Evolutionary conservation across 805 yeast species (phyloP).

Genomic region (Saccharomycopsis guyanensis): DNA sequence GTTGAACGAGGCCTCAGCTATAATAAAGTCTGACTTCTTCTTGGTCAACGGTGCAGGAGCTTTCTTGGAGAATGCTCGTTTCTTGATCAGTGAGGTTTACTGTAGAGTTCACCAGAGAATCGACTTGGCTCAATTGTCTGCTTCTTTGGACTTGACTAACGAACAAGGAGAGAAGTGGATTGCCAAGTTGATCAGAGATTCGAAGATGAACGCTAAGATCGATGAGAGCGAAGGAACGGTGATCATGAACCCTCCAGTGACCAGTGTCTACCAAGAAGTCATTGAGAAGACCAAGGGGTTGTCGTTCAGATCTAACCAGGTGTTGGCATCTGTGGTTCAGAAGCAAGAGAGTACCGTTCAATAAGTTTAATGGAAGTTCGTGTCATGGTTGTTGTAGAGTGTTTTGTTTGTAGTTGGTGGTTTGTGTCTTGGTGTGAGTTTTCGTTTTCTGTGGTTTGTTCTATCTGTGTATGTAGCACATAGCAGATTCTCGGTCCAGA

Average conservation of each 20-base stretch:
- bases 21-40: conserved; percentile 50
- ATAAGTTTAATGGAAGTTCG: too few species aligned
- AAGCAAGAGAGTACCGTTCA: conserved; percentile 24
- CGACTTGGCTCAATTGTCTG: conserved; percentile 38
- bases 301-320: conserved; percentile 51
- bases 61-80: conserved; percentile 41
- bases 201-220: conserved; percentile 46
- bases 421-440: too few species aligned
- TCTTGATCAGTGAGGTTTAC: conserved; percentile 45
- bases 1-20: conserved; percentile 39
- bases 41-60: conserved; percentile 30
- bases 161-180: conserved; percentile 48
- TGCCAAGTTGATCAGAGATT: conserved; percentile 40
- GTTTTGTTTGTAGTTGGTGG: too few species aligned
- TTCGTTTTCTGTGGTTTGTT: too few species aligned
- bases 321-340: conserved; percentile 38
- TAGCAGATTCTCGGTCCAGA: too few species aligned
- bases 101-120: conserved; percentile 46
- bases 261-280: conserved; percentile 58
- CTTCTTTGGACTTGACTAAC: conserved; percentile 35
- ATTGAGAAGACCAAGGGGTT: conserved; percentile 62
- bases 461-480: too few species aligned
- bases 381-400: too few species aligned
- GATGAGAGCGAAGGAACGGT: conserved; percentile 44
- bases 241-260: conserved; percentile 45